These are phyloP conservation scores for Aureobasidium lini DNA, from an alignment of 2,329 filamentous ascomycete genomes.

Conservation along the genomic window DNA sequence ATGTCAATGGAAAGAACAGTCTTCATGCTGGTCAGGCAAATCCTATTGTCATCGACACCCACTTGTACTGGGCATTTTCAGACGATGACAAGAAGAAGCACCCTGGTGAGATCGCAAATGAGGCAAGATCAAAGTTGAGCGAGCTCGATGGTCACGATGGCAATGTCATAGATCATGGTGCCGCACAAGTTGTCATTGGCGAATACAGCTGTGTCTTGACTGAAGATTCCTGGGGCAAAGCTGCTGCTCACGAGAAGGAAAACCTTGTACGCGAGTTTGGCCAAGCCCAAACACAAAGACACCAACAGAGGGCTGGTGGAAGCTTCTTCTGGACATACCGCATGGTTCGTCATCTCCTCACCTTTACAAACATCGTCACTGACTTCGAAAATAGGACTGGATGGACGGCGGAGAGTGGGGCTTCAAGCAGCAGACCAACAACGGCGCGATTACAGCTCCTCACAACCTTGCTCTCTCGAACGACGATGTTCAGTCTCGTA, in stretches of 20 bases:
- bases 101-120: slow-evolving; percentile 45
- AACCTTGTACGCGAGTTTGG: slow-evolving; percentile 41
- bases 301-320: slow-evolving; percentile 44
- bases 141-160: slow-evolving; percentile 43
- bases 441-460: slow-evolving; percentile 36
- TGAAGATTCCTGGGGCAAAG: slow-evolving; percentile 41
- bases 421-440: slow-evolving; percentile 46
- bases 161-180: slow-evolving; percentile 42
- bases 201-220: slow-evolving; percentile 53
- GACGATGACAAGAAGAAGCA: slow-evolving; percentile 44
- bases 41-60: slow-evolving; percentile 51
- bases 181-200: slow-evolving; percentile 46
- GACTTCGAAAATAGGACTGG: slow-evolving; percentile 36
- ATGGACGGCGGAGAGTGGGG: slow-evolving; percentile 57
- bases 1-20: slow-evolving; percentile 36
- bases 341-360: slow-evolving; percentile 32
- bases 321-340: slow-evolving; percentile 55
- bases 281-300: slow-evolving; percentile 40
- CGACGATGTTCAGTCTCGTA: slow-evolving; percentile 30
- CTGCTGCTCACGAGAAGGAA: slow-evolving; percentile 28
- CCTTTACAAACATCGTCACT: background rate
- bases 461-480: slow-evolving; percentile 30
- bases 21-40: slow-evolving; percentile 26
- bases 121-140: slow-evolving; percentile 36
- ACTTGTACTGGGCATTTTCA: slow-evolving; percentile 53